phyloP scores from a whole-genome alignment of 2,329 filamentous ascomycete genomes.

The Calonectria ilicicola region DNA sequence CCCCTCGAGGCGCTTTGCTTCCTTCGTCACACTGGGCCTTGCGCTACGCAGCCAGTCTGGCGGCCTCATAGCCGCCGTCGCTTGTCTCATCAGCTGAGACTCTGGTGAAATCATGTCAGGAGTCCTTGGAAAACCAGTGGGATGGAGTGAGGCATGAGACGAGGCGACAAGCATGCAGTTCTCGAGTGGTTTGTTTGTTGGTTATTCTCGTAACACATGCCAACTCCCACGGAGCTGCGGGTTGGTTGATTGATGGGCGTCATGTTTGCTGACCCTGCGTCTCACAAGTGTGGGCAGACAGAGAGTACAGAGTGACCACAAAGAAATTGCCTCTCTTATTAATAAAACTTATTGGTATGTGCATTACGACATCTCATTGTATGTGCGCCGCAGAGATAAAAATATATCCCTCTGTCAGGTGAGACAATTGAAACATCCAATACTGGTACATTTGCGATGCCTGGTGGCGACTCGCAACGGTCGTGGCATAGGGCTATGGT shows the following conservation, averaged over 20 bases:
- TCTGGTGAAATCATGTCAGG: constrained; percentile 29
- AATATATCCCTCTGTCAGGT: neutral
- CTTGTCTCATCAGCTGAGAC: constrained; percentile 31
- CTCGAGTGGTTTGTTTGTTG: neutral
- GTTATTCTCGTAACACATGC: neutral
- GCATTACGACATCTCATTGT: neutral
- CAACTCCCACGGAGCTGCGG: neutral
- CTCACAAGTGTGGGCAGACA: constrained; percentile 11
- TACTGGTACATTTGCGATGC: neutral
- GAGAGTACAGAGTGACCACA: constrained; percentile 9
- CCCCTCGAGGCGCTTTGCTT: neutral
- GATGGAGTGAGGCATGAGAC: constrained; percentile 15
- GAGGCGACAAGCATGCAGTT: neutral
- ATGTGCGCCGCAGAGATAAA: neutral
- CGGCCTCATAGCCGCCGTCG: constrained; percentile 31
- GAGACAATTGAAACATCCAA: neutral
- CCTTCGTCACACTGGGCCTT: neutral
- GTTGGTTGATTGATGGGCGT: neutral
- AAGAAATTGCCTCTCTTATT: neutral
- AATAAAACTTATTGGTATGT: neutral
- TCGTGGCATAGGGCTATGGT: neutral
- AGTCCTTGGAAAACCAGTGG: constrained; percentile 7
- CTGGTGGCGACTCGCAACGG: neutral
- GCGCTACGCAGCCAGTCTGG: constrained; percentile 27
- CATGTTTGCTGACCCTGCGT: constrained; percentile 4